Evolutionary conservation across 108 stramenopile genomes (phyloP), one percentile per base, ranked within the genome.

Genomic region (Skeletonema potamos): DNA sequence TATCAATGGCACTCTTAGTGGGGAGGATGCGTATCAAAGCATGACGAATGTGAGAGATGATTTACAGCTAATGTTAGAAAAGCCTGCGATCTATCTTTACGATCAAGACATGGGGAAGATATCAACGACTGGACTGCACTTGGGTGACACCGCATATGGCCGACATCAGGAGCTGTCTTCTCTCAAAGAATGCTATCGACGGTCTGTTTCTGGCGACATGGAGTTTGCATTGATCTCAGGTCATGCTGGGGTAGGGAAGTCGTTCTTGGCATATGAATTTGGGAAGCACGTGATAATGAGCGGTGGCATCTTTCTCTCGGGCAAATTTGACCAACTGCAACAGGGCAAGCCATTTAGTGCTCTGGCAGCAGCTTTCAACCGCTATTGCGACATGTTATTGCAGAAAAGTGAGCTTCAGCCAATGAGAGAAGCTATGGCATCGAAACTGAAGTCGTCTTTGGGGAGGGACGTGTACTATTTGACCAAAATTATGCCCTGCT

Each of bases 321-420:
- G 65, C 1, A 76, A 76, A 34, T 76, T 75, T 54, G 65, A 76
- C 30, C 62, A 56, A 54, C 68, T 70, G 32, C 58, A 61, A 33
- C 65, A 61, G 34, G 30, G 43, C 15, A 70, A 68, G 11, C 74
- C 74, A 26, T 70, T 76, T 32, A 69, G 68, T 15, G 74, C 74
- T 24, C 26, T 76, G n/a, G 55, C 57, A n/a, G 54, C 54, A 12
- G 74, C 74, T 27, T 76, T 76, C 64, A 62, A 68, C 61, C 67
- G 54, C 3, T 76, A 66, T 60, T 73, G 56, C 55, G 30, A 6
- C 30, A 32, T 32, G 30, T 32, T 32, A 6, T 6, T 32, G 30
- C 30, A 32, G 30, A 32, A 32, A 6, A 32, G 30, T 32, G 30
- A 32, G 6, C 30, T 32, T 32, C 30, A 32, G 30, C 4, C 4